Base-by-base conservation (phyloP, 345 rosid genomes). In the Corchorus capsularis region DNA sequence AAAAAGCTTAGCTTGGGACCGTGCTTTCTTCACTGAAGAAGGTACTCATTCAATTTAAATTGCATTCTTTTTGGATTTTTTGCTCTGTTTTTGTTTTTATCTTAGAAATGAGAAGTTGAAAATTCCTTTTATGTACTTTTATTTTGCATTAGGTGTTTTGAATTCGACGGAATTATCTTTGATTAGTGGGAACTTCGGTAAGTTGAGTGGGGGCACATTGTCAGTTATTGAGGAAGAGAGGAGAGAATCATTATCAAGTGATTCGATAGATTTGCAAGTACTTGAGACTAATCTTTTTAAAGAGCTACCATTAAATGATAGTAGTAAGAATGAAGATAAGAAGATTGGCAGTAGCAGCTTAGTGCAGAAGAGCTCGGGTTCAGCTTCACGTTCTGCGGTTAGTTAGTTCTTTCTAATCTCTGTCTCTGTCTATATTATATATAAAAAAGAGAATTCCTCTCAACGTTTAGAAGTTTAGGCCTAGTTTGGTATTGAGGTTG, bases 1-100 rank as follows among this genome's bases (percentile, higher is more conserved):
- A 50, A 93, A 93, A 77, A 96, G 99, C 85, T 84, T 96, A 79
- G 99, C 99, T 0, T 93, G 98, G 99, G 83, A 96, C 60, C 83
- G 83, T 62, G 98, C 98, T 67, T 93, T 95, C 77, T 88, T 89
- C 63, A 93, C 97, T 4, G 99, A 93, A 78, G 98, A 89, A 90
- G 99, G 99, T 95, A 32, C 1, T 14, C 9, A 45, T 11, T 22
- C 32, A 6, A 1, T 13, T 47, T 19, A 8, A 39, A 22, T 27
- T 61, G 0, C 11, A 10, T 27, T 22, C 34, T 61, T 61, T 22
- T 61, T 15, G 27, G 27, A 27, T 0, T 27, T 72, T 12, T 6
- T 0, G 66, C 0, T 17, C 9, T 49, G 7, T 22, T 3, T 62
- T 47, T 15, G 41, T 45, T 43, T 15, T 22, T 55, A 34, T 1